A percentile compares a stretch with the other conserved stretches of the same genome.
Conservation (phyloP, 1,284 basidiomycete genomes). For the Tilletia caries region DNA sequence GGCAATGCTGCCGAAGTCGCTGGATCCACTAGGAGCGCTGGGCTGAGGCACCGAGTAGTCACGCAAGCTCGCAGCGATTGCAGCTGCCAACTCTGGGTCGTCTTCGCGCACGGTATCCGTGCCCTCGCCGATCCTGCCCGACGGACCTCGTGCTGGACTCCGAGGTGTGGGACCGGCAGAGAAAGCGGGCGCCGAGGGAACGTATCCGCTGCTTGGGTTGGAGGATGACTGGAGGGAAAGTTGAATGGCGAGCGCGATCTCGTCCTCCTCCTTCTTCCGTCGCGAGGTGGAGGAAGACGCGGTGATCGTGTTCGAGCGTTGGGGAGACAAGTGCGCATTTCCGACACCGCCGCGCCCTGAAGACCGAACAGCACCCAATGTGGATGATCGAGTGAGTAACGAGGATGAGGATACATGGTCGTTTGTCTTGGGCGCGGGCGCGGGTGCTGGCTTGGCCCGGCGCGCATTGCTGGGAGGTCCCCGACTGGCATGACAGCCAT, state of each 20-base stretch:
- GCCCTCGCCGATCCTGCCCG: slow-evolving; percentile 45
- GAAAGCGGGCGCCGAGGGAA: slow-evolving; percentile 62
- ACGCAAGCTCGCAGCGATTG: slow-evolving; percentile 88
- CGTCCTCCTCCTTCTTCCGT: slow-evolving; percentile 67
- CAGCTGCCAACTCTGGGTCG: slow-evolving; percentile 85
- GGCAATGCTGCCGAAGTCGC: slow-evolving; percentile 16
- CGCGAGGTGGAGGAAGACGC: slow-evolving; percentile 26
- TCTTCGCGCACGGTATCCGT: slow-evolving; percentile 81
- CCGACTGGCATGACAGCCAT: slow-evolving; percentile 64
- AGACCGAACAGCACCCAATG: slow-evolving; percentile 22
- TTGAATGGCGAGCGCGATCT: slow-evolving; percentile 88
- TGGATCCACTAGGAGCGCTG: slow-evolving; percentile 36
- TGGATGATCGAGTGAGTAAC: slow-evolving; percentile 33
- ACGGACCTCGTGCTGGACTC: slow-evolving; percentile 51
- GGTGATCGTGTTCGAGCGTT: slow-evolving; percentile 47
- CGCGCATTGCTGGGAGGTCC: slow-evolving; percentile 15
- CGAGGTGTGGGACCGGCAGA: slow-evolving; percentile 59
- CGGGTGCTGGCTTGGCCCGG: not conserved
- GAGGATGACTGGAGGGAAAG: slow-evolving; percentile 65
- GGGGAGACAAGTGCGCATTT: slow-evolving; percentile 30
- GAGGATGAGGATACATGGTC: slow-evolving; percentile 2
- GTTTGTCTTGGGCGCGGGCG: slow-evolving; percentile 31
- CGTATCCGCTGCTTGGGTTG: slow-evolving; percentile 59
- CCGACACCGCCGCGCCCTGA: slow-evolving; percentile 36
- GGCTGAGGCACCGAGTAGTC: slow-evolving; percentile 59